Evolutionary conservation across 495 filamentous ascomycete species (phyloP), one percentile per base, ranked within the genome.

Genomic region (Sordaria brevicollis): DNA sequence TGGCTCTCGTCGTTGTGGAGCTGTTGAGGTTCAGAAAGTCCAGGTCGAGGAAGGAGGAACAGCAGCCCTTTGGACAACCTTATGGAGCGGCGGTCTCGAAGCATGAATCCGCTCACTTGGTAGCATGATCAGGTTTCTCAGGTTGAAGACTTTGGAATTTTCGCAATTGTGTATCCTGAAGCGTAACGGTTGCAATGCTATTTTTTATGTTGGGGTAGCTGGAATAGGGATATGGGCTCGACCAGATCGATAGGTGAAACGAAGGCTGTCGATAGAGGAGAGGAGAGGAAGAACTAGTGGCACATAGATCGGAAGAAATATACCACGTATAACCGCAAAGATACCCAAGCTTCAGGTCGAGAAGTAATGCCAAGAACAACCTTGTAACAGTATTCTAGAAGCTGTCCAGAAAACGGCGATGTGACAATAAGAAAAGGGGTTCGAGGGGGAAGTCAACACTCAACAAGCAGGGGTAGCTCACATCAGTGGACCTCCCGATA

Each of bases 1-100:
- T 84, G 35, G 78, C 76, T 1, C 74, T 88, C 70, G 82, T 85
- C 69, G 66, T 83, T 21, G 9, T 82, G 7, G 83, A 83, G 68
- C 17, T 77, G 66, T 17, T 72, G 67, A 62, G 71, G 37, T 25
- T 38, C 29, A 37, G 74, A 31, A 74, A 35, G 69, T 21, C 43
- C 49, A 33, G 37, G 49, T 41, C 2, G 2, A 31, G 8, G 37
- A 37, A 68, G 57, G 9, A 8, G 15, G 41, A 25, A 25, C 43
- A 29, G 43, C 43, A 29, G 43, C 43, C 43, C 10, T 29, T 15
- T 29, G 43, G 21, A 29, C 19, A 25, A 25, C 10, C 21, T 3
- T 41, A 41, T 19, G 39, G 39, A 41, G 39, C 39, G 39, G n/a
- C 39, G n/a, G 39, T 41, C 17, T 41, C 39, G 2, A 41, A 41